Percentiles rank a stretch among this genome's conserved stretches.
Conservation (phyloP, 139 green algal species). For the Chlamydomonas sp. region DNA sequence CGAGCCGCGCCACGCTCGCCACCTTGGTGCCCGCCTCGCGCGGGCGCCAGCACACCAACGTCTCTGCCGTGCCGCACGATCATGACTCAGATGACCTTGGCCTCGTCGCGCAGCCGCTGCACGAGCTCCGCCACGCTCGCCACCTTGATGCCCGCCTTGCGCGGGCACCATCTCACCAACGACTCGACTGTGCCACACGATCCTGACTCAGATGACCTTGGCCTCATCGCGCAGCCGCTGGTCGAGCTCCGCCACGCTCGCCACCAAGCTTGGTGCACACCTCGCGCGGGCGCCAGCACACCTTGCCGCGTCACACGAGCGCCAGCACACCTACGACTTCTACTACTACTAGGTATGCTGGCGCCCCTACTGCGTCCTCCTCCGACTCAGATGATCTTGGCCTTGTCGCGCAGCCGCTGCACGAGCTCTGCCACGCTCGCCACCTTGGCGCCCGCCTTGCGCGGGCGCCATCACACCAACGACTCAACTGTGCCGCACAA, state of each 20-base stretch:
- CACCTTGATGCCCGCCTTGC: background rate
- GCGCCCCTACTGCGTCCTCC: no score
- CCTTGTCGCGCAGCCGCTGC: background rate
- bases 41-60: no score
- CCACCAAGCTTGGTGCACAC: background rate
- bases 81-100: slow-evolving; percentile 2
- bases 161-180: no score
- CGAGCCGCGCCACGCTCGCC: slow-evolving; percentile 3
- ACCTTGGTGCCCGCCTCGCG: slow-evolving; percentile 1
- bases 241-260: slow-evolving; percentile 7
- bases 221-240: background rate
- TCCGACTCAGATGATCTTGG: background rate
- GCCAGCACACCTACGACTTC: no score
- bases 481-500: no score
- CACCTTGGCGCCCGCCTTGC: background rate
- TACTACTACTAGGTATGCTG: no score
- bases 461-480: no score
- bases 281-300: background rate
- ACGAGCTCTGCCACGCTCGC: slow-evolving; percentile 12
- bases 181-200: no score
- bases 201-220: slow-evolving; percentile 1
- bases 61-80: no score
- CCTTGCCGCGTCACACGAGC: no score
- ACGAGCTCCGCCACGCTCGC: slow-evolving; percentile 11
- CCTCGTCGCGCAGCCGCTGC: background rate